Percentiles rank a stretch among this genome's conserved stretches.
These are phyloP conservation scores for Cadophora sp. DNA, from an alignment of 2,329 filamentous ascomycete genomes.

Conservation along the genomic window DNA sequence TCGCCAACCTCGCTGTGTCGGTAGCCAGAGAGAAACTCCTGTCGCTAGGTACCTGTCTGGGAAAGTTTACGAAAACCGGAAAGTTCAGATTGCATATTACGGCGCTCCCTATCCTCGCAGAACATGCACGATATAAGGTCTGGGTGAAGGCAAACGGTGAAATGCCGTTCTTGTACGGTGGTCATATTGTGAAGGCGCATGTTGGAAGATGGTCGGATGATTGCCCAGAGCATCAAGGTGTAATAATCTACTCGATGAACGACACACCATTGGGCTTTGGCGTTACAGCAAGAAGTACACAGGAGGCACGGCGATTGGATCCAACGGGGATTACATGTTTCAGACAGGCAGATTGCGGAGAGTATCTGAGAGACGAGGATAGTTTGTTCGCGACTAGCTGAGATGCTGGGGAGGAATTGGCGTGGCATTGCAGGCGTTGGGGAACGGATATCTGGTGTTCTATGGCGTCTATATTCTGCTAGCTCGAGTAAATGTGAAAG, in stretches of 20 bases:
- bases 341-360: slow-evolving; percentile 90
- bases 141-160: slow-evolving; percentile 97
- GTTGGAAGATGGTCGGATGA: slow-evolving; percentile 85
- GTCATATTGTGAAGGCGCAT: slow-evolving; percentile 84
- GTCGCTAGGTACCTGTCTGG: slow-evolving; percentile 86
- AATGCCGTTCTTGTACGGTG: slow-evolving; percentile 96
- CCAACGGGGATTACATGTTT: slow-evolving; percentile 91
- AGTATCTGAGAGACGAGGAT: slow-evolving; percentile 88
- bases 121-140: slow-evolving; percentile 93
- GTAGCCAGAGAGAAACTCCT: slow-evolving; percentile 83
- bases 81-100: slow-evolving; percentile 97
- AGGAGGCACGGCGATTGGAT: slow-evolving; percentile 82
- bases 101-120: slow-evolving; percentile 81
- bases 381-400: slow-evolving; percentile 61
- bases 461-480: slow-evolving; percentile 10
- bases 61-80: slow-evolving; percentile 95
- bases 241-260: slow-evolving; percentile 90
- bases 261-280: slow-evolving; percentile 95
- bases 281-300: slow-evolving; percentile 85
- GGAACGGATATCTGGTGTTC: slow-evolving; percentile 10
- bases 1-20: slow-evolving; percentile 90
- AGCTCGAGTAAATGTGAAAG: not conserved
- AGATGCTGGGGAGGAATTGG: not conserved
- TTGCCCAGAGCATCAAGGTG: slow-evolving; percentile 90
- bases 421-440: slow-evolving; percentile 26